Percentiles rank a stretch among this genome's conserved stretches.
Conservation (phyloP, 1,139 yeast species). For the Saccharomycopsis crataegensis region DNA sequence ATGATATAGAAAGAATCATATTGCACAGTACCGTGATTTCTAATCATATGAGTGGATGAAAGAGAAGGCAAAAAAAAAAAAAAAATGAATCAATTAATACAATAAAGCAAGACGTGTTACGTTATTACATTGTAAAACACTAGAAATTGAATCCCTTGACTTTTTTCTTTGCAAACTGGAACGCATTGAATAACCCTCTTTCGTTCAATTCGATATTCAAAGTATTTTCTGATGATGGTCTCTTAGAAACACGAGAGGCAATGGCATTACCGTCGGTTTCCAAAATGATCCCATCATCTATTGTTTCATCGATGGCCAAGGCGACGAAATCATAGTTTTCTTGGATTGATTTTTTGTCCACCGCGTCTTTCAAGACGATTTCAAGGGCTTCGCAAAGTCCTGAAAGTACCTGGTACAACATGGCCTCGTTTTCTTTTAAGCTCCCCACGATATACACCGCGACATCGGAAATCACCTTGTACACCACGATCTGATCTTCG, state of each 20-base stretch:
- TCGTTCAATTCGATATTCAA: conserved; percentile 76
- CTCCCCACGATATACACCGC: conserved; percentile 64
- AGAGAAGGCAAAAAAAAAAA: no score
- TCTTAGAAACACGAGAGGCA: conserved; percentile 80
- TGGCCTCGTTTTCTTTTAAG: conserved; percentile 80
- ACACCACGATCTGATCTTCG: conserved; percentile 72
- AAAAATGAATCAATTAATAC: no score
- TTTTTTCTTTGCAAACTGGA: conserved; percentile 83
- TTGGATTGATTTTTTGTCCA: conserved; percentile 72
- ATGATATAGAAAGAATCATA: not conserved
- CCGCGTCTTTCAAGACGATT: conserved; percentile 61
- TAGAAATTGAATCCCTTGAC: conserved; percentile 64
- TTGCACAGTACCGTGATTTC: no score
- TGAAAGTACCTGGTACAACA: conserved; percentile 68
- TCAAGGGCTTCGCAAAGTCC: conserved; percentile 80
- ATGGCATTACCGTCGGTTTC: conserved; percentile 86
- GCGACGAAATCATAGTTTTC: conserved; percentile 83
- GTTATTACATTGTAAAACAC: no score
- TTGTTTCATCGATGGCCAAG: conserved; percentile 82
- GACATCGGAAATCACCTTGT: conserved; percentile 75
- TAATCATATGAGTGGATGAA: no score
- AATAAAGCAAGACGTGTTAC: no score
- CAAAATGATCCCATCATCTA: conserved; percentile 86
- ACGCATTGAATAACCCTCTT: conserved; percentile 81
- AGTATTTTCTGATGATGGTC: conserved; percentile 62